A percentile compares a stretch with the other conserved stretches of the same genome.
Evolutionary conservation across 768 basidiomycete genomes (phyloP).

Genomic region (Clathrus columnatus): DNA sequence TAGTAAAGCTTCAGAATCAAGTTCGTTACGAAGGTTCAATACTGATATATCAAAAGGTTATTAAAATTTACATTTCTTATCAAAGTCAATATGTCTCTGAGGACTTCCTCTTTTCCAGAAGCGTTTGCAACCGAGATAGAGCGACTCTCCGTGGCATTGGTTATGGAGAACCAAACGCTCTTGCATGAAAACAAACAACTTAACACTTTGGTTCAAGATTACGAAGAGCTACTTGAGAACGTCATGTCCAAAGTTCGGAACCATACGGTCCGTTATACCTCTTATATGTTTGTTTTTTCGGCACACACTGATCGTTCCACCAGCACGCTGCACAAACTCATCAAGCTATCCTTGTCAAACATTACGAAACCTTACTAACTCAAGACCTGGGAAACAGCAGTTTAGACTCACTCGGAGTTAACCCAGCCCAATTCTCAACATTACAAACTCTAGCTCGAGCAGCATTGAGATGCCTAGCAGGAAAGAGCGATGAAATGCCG

Average conservation of each 20-base stretch:
- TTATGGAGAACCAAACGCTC: conserved; percentile 89
- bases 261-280: conserved; percentile 50
- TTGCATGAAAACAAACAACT: conserved; percentile 95
- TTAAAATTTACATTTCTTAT: neutral
- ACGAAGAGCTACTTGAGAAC: conserved; percentile 88
- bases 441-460: neutral
- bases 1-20: conserved; percentile 59
- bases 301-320: neutral
- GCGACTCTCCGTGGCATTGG: conserved; percentile 76
- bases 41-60: conserved; percentile 78
- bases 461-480: conserved; percentile 1
- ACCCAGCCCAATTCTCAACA: neutral
- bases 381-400: neutral
- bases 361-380: conserved; percentile 75
- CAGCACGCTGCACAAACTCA: conserved; percentile 91
- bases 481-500: conserved; percentile 23
- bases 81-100: neutral
- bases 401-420: neutral
- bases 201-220: conserved; percentile 81
- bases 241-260: conserved; percentile 95
- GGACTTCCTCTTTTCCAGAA: conserved; percentile 43
- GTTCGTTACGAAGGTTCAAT: conserved; percentile 76
- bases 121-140: conserved; percentile 89
- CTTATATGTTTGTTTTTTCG: conserved; percentile 9
- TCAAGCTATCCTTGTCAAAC: conserved; percentile 75